These are phyloP conservation scores for Tympanopsis confertula DNA, from an alignment of 2,329 filamentous ascomycete genomes.

Conservation along the genomic window DNA sequence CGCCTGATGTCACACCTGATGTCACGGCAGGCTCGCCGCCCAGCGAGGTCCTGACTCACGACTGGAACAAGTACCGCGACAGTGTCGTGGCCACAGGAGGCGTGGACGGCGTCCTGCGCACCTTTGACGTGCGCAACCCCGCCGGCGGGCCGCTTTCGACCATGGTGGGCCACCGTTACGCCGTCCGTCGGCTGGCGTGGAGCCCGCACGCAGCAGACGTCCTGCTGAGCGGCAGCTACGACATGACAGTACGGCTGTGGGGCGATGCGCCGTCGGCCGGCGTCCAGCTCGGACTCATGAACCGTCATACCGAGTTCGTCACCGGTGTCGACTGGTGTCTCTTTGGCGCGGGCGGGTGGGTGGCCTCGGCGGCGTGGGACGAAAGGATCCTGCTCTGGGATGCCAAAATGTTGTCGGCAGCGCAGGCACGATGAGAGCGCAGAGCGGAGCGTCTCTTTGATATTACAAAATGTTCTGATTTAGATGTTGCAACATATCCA, in stretches of 20 bases:
- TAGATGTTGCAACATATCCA: too few species aligned
- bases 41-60: constrained; percentile 79
- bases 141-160: constrained; percentile 60
- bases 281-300: constrained; percentile 75
- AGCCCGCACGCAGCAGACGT: constrained; percentile 83
- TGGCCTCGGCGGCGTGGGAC: constrained; percentile 89
- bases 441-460: too few species aligned
- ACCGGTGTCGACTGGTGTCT: constrained; percentile 97
- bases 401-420: constrained; percentile 40
- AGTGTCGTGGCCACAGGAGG: constrained; percentile 77
- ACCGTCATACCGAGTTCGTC: constrained; percentile 85
- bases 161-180: constrained; percentile 81
- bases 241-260: constrained; percentile 96
- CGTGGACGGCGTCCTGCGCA: constrained; percentile 76
- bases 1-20: too few species aligned
- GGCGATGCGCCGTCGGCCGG: constrained; percentile 60
- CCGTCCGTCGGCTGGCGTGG: constrained; percentile 76
- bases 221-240: constrained; percentile 81
- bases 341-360: constrained; percentile 92
- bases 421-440: too few species aligned
- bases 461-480: too few species aligned
- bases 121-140: constrained; percentile 78
- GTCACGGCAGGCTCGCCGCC: constrained; percentile 36
- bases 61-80: constrained; percentile 97
- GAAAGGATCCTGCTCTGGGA: constrained; percentile 88